Evolutionary conservation across 2,329 filamentous ascomycete genomes (phyloP).

Genomic region (Sphaerulina vaccinii): DNA sequence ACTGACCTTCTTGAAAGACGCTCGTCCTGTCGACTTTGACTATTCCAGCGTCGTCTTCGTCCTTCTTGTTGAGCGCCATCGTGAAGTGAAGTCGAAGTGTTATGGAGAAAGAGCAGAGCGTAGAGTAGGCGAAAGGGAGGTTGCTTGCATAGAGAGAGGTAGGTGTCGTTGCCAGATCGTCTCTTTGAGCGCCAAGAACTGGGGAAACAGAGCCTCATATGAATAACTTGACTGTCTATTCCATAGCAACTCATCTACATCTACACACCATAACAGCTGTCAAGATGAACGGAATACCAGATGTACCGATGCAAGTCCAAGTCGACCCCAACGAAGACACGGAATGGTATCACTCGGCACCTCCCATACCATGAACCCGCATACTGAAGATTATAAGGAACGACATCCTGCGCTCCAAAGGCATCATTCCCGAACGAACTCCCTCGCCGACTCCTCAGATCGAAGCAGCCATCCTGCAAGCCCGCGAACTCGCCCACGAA

Average conservation of each 20-base stretch:
- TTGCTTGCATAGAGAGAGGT: background rate
- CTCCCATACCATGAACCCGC: slow-evolving; percentile 9
- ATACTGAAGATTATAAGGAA: slow-evolving; percentile 63
- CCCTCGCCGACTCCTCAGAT: slow-evolving; percentile 94
- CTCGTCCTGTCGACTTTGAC: slow-evolving; percentile 97
- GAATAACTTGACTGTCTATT: too few species aligned
- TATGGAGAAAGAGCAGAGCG: background rate
- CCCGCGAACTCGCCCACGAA: slow-evolving; percentile 78
- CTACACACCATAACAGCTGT: background rate
- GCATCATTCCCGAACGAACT: slow-evolving; percentile 95
- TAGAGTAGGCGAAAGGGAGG: background rate
- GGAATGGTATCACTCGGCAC: slow-evolving; percentile 68
- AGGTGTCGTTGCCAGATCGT: slow-evolving; percentile 12
- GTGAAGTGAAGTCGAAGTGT: slow-evolving; percentile 1
- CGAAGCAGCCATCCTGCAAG: slow-evolving; percentile 87
- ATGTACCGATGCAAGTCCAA: slow-evolving; percentile 70
- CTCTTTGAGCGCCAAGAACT: slow-evolving; percentile 8
- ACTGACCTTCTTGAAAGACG: slow-evolving; percentile 95
- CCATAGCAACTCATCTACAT: too few species aligned
- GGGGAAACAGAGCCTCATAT: slow-evolving; percentile 7
- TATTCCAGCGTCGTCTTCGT: slow-evolving; percentile 93
- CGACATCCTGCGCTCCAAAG: slow-evolving; percentile 95
- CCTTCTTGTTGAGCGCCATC: slow-evolving; percentile 99
- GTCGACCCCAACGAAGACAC: slow-evolving; percentile 97
- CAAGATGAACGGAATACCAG: slow-evolving; percentile 32